Conservation (phyloP, 1,139 yeast species). For the Yamadazyma aaseri region DNA sequence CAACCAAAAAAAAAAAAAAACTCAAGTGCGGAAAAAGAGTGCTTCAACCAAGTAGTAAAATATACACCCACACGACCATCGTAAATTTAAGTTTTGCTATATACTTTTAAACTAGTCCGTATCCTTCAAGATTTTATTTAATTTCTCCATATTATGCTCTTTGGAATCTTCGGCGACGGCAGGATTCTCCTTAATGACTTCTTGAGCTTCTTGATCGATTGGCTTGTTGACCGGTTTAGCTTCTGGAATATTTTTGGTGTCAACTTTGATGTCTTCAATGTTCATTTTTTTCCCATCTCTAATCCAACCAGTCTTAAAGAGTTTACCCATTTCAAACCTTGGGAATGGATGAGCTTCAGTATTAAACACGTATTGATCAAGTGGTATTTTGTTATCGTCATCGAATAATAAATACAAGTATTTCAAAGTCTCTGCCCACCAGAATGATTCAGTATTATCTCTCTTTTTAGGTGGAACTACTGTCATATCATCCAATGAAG, state of each 20-base stretch:
- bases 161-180: constrained; percentile 23
- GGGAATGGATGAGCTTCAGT: constrained; percentile 96
- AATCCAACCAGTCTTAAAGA: constrained; percentile 67
- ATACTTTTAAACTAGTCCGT: background rate
- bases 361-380: constrained; percentile 75
- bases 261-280: constrained; percentile 19
- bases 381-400: constrained; percentile 53
- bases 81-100: background rate
- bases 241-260: constrained; percentile 36
- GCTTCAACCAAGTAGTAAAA: background rate
- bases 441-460: constrained; percentile 88
- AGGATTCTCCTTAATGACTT: constrained; percentile 38
- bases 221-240: constrained; percentile 48
- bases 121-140: constrained; percentile 5
- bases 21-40: constrained; percentile 1
- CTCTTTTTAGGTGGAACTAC: constrained; percentile 51
- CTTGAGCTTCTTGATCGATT: constrained; percentile 34
- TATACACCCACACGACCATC: background rate
- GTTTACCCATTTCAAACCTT: constrained; percentile 52
- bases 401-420: constrained; percentile 82
- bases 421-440: constrained; percentile 93
- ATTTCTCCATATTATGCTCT: constrained; percentile 14
- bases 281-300: constrained; percentile 25
- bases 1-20: too few relatives aligned
- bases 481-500: constrained; percentile 68